phyloP scores from a whole-genome alignment of 2,329 filamentous ascomycete species.

The Incumbomyces lentus region DNA sequence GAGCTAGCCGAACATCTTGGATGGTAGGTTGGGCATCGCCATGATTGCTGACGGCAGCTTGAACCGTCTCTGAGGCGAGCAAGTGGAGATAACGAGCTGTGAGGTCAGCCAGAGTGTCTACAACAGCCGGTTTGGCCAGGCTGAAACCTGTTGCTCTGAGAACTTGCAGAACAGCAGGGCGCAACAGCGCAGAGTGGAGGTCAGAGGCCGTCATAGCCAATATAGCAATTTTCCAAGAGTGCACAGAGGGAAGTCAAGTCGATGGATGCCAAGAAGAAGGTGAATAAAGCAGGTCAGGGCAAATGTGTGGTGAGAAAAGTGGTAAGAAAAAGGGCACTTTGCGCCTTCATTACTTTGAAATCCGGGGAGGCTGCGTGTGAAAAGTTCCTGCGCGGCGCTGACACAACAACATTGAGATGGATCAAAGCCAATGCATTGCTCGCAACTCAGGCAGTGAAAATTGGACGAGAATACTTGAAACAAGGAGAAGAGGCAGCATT shows the following conservation, averaged over 20 bases:
- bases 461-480: neutral
- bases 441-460: neutral
- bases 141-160: slow-evolving; percentile 87
- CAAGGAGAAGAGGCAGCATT: slow-evolving; percentile 5
- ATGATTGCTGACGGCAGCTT: slow-evolving; percentile 61
- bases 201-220: slow-evolving; percentile 36
- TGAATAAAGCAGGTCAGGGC: neutral
- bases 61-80: slow-evolving; percentile 61
- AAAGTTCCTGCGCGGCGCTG: neutral
- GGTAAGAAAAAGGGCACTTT: neutral
- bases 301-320: neutral
- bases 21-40: slow-evolving; percentile 54
- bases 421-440: neutral
- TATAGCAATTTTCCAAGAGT: too few relatives aligned
- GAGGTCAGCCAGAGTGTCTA: slow-evolving; percentile 82
- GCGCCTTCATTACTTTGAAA: slow-evolving; percentile 3
- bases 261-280: neutral
- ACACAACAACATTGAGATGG: slow-evolving; percentile 1
- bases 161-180: slow-evolving; percentile 80
- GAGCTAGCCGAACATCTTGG: slow-evolving; percentile 72
- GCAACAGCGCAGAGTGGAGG: slow-evolving; percentile 67
- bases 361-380: neutral
- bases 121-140: slow-evolving; percentile 64
- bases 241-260: neutral
- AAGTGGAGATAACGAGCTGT: slow-evolving; percentile 69